A percentile compares a stretch with the other conserved stretches of the same genome.
Conservation (phyloP, 768 basidiomycete species). For the Sarcodon sp. region DNA sequence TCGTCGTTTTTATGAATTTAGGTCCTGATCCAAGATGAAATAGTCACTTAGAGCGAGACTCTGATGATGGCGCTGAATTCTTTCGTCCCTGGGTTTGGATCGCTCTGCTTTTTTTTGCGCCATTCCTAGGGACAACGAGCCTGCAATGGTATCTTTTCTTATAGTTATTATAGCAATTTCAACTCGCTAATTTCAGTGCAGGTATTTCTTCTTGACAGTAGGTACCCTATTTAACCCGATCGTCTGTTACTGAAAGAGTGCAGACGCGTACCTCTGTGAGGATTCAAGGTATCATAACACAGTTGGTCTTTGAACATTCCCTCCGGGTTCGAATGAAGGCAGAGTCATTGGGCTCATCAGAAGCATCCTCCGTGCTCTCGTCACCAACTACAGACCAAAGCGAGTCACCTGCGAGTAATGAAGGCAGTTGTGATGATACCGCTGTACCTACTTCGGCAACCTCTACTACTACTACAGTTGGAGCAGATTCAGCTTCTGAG, state of each 20-base stretch:
- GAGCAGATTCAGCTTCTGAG: not conserved
- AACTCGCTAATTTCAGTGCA: not conserved
- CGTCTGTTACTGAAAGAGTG: constrained; percentile 2
- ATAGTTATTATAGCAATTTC: not conserved
- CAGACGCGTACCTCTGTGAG: constrained; percentile 33
- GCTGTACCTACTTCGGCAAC: constrained; percentile 5
- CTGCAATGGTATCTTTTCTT: constrained; percentile 24
- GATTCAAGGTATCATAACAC: constrained; percentile 36
- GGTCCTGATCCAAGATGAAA: not conserved
- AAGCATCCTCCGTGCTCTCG: constrained; percentile 6
- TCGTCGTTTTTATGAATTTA: no score
- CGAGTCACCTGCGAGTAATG: no score
- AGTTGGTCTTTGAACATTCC: constrained; percentile 41
- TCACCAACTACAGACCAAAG: not conserved
- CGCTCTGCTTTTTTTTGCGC: constrained; percentile 18
- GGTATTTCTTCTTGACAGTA: constrained; percentile 18
- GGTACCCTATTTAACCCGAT: not conserved
- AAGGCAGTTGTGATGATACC: no score
- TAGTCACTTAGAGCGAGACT: constrained; percentile 23
- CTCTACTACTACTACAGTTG: constrained; percentile 3
- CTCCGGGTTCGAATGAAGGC: constrained; percentile 53
- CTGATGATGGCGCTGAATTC: constrained; percentile 14
- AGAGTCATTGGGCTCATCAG: constrained; percentile 11
- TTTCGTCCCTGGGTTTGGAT: constrained; percentile 41
- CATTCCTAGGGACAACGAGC: constrained; percentile 19